Evolutionary conservation across 1,284 basidiomycete species (phyloP).

Genomic region (Cryptococcus sp.): DNA sequence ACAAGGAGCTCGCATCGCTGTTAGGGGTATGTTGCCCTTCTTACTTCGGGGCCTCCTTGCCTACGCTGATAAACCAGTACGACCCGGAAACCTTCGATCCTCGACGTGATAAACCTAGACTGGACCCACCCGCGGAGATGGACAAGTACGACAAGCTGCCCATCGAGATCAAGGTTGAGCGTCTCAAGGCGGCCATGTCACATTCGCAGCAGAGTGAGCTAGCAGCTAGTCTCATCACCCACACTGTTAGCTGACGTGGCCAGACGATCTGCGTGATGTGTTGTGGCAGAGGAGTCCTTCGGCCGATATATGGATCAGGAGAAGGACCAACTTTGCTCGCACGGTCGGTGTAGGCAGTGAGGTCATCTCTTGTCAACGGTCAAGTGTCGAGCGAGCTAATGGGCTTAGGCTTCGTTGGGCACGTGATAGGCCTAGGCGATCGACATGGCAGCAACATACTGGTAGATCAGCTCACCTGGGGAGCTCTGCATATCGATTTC

Average conservation of each 20-base stretch:
- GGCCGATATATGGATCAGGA: constrained; percentile 38
- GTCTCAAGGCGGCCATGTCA: constrained; percentile 30
- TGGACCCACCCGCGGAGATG: constrained; percentile 29
- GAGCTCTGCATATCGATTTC: constrained; percentile 43
- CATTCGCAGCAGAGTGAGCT: constrained; percentile 36
- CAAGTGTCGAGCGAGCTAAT: background rate
- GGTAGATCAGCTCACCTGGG: constrained; percentile 41
- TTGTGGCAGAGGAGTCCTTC: constrained; percentile 40
- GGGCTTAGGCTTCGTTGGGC: constrained; percentile 34
- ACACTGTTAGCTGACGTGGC: constrained; percentile 5
- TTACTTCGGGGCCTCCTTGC: background rate
- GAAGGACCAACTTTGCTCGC: constrained; percentile 40
- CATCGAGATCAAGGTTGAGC: constrained; percentile 31
- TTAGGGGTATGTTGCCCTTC: constrained; percentile 26
- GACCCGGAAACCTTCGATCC: constrained; percentile 24
- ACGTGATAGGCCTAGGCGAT: constrained; percentile 42
- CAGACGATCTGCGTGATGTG: constrained; percentile 37
- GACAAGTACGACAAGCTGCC: constrained; percentile 38
- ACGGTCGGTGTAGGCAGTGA: constrained; percentile 38
- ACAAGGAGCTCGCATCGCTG: constrained; percentile 36
- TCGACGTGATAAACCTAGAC: constrained; percentile 16
- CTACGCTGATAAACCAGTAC: constrained; percentile 13
- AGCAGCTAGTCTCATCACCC: background rate
- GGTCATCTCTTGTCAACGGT: constrained; percentile 1
- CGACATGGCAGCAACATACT: constrained; percentile 41